Percentiles rank a stretch among this genome's conserved stretches.
These are phyloP conservation scores for Mortierella sp. DNA, from an alignment of 371 early-diverging fungal genomes.

Conservation along the genomic window DNA sequence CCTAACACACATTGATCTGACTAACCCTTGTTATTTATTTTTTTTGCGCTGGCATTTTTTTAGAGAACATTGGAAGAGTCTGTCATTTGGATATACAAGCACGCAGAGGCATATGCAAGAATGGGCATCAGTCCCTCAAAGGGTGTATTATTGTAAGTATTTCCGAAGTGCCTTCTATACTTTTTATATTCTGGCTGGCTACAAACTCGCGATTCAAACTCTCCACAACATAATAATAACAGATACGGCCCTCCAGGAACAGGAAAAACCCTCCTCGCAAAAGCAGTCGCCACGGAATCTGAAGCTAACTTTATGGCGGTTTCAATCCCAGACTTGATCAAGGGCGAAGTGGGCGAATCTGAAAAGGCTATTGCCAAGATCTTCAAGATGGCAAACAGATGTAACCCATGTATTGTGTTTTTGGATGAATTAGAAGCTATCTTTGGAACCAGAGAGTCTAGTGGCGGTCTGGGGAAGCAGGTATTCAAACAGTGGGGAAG, in stretches of 20 bases:
- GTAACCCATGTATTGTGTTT: constrained; percentile 93
- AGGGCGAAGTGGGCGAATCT: constrained; percentile 94
- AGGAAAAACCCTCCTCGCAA: constrained; percentile 91
- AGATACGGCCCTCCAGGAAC: constrained; percentile 93
- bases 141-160: constrained; percentile 75
- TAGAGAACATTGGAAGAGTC: constrained; percentile 86
- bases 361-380: constrained; percentile 91
- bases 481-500: constrained; percentile 26
- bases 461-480: constrained; percentile 75
- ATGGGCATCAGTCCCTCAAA: constrained; percentile 78
- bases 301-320: constrained; percentile 95
- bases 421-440: constrained; percentile 99
- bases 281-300: constrained; percentile 93
- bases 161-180: not conserved
- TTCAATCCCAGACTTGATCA: constrained; percentile 94
- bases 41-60: not conserved
- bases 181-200: not conserved
- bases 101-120: constrained; percentile 70
- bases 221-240: not conserved
- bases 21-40: not conserved
- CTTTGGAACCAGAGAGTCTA: constrained; percentile 72
- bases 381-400: constrained; percentile 73
- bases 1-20: not conserved
- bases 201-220: constrained; percentile 37
- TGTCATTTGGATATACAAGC: constrained; percentile 90